A percentile compares a stretch with the other conserved stretches of the same genome.
Evolutionary conservation across 352 stramenopile genomes (phyloP).

Genomic region (Globisporangium solare): DNA sequence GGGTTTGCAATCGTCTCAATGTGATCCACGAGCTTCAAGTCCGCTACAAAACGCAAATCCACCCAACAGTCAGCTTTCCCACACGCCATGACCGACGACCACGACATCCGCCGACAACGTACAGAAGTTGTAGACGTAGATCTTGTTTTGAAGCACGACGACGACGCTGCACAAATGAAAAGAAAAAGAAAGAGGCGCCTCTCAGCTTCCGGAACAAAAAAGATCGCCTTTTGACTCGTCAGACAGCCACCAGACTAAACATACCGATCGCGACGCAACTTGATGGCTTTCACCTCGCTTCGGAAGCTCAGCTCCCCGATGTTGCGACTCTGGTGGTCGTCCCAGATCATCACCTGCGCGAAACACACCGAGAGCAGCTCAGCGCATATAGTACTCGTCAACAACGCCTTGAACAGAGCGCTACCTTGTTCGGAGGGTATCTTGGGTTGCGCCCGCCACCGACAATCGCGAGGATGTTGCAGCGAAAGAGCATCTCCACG

Average conservation of each 20-base stretch:
- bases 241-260: slow-evolving; percentile 3
- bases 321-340: slow-evolving; percentile 97
- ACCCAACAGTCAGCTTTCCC: neutral
- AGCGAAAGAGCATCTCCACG: slow-evolving; percentile 99
- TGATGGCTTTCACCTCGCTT: slow-evolving; percentile 95
- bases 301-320: slow-evolving; percentile 98
- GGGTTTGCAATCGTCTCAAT: slow-evolving; percentile 99
- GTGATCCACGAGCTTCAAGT: slow-evolving; percentile 96
- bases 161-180: slow-evolving; percentile 76
- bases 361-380: slow-evolving; percentile 1
- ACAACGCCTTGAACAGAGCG: neutral
- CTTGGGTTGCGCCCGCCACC: slow-evolving; percentile 88
- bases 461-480: slow-evolving; percentile 96
- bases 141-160: slow-evolving; percentile 95
- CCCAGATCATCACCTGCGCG: slow-evolving; percentile 97
- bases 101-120: slow-evolving; percentile 2
- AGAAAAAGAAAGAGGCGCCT: neutral
- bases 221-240: neutral
- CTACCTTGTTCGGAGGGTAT: slow-evolving; percentile 95
- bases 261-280: slow-evolving; percentile 92
- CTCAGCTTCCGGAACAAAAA: too few species aligned
- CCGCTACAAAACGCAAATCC: slow-evolving; percentile 43
- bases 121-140: slow-evolving; percentile 98
- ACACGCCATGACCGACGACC: neutral
- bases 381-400: neutral